Base-by-base conservation (phyloP, 2,329 filamentous ascomycete genomes). In the Phaeosphaeria sp. region DNA sequence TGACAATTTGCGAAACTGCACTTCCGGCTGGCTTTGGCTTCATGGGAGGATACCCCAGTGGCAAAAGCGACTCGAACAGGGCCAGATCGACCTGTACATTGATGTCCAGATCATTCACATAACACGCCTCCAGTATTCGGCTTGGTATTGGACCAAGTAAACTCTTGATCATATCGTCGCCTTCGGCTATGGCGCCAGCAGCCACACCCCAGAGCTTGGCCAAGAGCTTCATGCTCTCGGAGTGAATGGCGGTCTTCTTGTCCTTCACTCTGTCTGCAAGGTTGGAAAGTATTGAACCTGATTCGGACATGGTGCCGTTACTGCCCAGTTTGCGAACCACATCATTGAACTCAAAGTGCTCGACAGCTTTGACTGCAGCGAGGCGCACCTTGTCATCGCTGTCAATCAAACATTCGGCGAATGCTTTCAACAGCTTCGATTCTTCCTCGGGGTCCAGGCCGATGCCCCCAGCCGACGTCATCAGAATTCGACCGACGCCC, bases 151-250 rank as follows among this genome's bases (percentile, higher is more conserved):
- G 89, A 6, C 89, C 90, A 13, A 99, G 81, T n/a, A 94, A 85
- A 9, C 87, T 81, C 13, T 85, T 86, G 20, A 96, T 89, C 18
- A 84, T 82, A 66, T 97, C 92, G 67, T 94, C 90, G 15, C 91
- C 92, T 51, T 90, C 87, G 22, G 91, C 88, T 67, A 99, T 91
- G 68, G 97, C 93, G 18, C 92, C 91, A 18, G 89, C 87, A 13
- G 92, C 94, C 18, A 96, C 93, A n/a, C 92, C 93, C 95, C 95
- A 99, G 25, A 98, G 88, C 60, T 89, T 91, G 11, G 87, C 91
- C 1, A 98, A 81, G 8, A 96, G 83, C 50, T 88, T 89, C 86
- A 97, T 96, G 22, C 92, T 93, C 67, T 94, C 92, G 40, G 91
- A 88, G 56, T 94, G 91, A 11, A 99, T 91, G 43, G 86, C 82